Evolutionary conservation across 1,284 basidiomycete genomes (phyloP).

Genomic region (Mycena sp.): DNA sequence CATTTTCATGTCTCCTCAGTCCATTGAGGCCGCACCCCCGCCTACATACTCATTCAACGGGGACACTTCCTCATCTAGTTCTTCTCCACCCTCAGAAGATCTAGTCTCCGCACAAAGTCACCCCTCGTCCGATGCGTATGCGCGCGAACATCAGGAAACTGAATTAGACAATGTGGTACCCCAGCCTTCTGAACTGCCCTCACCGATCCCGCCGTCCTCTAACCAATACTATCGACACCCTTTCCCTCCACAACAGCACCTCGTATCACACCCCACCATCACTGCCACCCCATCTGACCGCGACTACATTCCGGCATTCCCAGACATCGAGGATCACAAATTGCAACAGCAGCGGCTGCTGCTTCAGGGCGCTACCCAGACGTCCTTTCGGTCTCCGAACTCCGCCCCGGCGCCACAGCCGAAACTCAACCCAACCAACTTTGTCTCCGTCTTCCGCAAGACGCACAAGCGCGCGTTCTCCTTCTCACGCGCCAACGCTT

Average conservation of each 20-base stretch:
- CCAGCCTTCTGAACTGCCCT: not conserved
- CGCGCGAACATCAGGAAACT: slow-evolving; percentile 1
- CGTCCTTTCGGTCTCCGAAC: slow-evolving; percentile 6
- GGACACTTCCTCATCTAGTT: slow-evolving; percentile 2
- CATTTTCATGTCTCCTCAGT: not conserved
- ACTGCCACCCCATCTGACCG: slow-evolving; percentile 6
- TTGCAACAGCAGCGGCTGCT: too few species aligned
- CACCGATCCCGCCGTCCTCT: not conserved
- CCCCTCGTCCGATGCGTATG: not conserved
- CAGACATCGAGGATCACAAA: slow-evolving; percentile 17
- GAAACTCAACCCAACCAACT: slow-evolving; percentile 36
- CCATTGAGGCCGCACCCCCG: slow-evolving; percentile 13
- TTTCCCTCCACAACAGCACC: slow-evolving; percentile 3
- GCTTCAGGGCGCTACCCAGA: too few species aligned
- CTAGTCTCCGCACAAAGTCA: slow-evolving; percentile 21
- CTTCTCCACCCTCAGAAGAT: slow-evolving; percentile 20
- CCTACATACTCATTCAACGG: slow-evolving; percentile 23
- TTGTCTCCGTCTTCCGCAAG: slow-evolving; percentile 41
- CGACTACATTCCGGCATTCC: slow-evolving; percentile 18
- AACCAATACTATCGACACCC: not conserved
- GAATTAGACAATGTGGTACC: not conserved
- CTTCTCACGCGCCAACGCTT: slow-evolving; percentile 27
- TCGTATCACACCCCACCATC: not conserved
- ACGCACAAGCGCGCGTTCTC: slow-evolving; percentile 36
- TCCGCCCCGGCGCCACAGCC: not conserved